Percentiles rank a stretch among this genome's conserved stretches.
Conservation (phyloP, 306 rosid species). For the Malus domestica region ASM211411v1 NC_041790.1:29466501-29467000, state of each 20-base stretch:
- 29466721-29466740: slow-evolving; percentile 84
- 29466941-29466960: neutral
- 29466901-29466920: slow-evolving; percentile 6
- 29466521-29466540: neutral
- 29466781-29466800: slow-evolving; percentile 16
- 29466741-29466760: slow-evolving; percentile 10
- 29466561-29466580: neutral
- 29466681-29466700: slow-evolving; percentile 91
- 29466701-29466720: slow-evolving; percentile 88
- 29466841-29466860: slow-evolving; percentile 82
- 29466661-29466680: slow-evolving; percentile 98
- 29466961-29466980: slow-evolving; percentile 77
- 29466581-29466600: neutral
- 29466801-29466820: slow-evolving; percentile 73
- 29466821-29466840: slow-evolving; percentile 95
- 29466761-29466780: slow-evolving; percentile 9
- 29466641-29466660: slow-evolving; percentile 45
- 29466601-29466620: slow-evolving; percentile 3
- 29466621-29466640: slow-evolving; percentile 16
- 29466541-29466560: neutral
- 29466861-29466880: slow-evolving; percentile 90
- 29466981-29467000: slow-evolving; percentile 85
- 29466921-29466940: slow-evolving; percentile 10
- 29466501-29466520: neutral
- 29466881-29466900: slow-evolving; percentile 9